Conservation (phyloP, 2,329 filamentous ascomycete species). For the Aureobasidium pullulans region DNA sequence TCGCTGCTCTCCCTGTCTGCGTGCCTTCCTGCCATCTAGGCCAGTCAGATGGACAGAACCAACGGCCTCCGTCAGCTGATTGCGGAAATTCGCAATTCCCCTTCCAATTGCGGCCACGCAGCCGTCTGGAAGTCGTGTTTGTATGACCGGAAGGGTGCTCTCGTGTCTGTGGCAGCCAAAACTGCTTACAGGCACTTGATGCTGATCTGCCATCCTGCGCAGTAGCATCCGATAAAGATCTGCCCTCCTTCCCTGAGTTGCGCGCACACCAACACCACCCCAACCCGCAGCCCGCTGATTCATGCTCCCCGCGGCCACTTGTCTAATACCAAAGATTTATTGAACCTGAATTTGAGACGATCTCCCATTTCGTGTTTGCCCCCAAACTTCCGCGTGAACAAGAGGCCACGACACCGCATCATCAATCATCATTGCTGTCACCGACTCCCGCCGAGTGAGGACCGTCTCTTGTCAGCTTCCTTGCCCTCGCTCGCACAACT, state of each 20-base stretch:
- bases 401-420: background rate
- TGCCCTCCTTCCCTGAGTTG: background rate
- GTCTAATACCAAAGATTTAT: background rate
- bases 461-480: background rate
- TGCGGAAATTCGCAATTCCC: background rate
- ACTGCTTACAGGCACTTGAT: background rate
- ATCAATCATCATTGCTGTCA: background rate
- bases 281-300: conserved; percentile 2
- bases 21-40: background rate
- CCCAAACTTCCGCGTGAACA: background rate
- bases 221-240: conserved; percentile 4
- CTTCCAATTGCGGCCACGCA: background rate
- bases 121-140: background rate
- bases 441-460: background rate
- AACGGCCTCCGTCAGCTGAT: conserved; percentile 3
- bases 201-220: background rate
- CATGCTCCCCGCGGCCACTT: conserved; percentile 7
- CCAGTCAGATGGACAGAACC: conserved; percentile 1
- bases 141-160: background rate
- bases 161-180: background rate
- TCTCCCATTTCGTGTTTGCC: conserved; percentile 1
- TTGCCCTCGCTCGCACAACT: conserved; percentile 5
- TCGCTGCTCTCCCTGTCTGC: background rate
- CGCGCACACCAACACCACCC: background rate
- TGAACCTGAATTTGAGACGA: background rate